Base-by-base conservation (phyloP, 2,329 filamentous ascomycete genomes). In the Exophiala sp. region DNA sequence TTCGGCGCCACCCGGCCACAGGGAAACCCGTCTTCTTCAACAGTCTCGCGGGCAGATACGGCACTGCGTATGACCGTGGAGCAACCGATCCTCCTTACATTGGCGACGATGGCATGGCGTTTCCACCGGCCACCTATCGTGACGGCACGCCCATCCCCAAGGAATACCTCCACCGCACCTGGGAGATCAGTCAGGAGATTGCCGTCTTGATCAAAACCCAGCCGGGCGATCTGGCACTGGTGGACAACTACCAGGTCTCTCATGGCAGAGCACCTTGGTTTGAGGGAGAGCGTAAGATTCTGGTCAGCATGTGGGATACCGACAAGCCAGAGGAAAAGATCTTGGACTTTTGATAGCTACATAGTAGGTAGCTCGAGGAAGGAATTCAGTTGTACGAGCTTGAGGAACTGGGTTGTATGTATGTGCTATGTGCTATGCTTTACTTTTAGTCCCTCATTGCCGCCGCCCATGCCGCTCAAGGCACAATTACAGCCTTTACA, bases 111-210 rank as follows among this genome's bases (percentile, higher is more conserved):
- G 40, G 40, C 24, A 29, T 43, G 19, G 40, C 21, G 9, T 43
- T 27, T 14, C 19, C 19, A 3, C 40, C 40, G 11, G 19, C 40
- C 10, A 27, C 40, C 13, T 43, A 43, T 16, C 10, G 22, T 10
- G 40, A 43, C 23, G 40, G 40, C 13, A 6, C 21, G 4, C 4
- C 40, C 9, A 43, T 43, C 18, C 40, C 40, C 9, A 43, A 43
- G 21, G 13, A 43, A 22, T 43, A 43, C 24, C 18, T 43, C 6
- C 21, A 43, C 14, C 40, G 40, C 21, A 27, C 23, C 9, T 27
- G 19, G 19, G 40, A 43, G 18, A 43, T 43, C 40, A 24, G 23
- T 8, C 21, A 43, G 10, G 40, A 43, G 23, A 43, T 43, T 9
- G 21, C 19, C 9, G 19, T 43, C 10, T 6, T 19, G 11, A 19